Evolutionary conservation across 768 basidiomycete genomes (phyloP).

Genomic region (Macrolepiota fuliginosa): DNA sequence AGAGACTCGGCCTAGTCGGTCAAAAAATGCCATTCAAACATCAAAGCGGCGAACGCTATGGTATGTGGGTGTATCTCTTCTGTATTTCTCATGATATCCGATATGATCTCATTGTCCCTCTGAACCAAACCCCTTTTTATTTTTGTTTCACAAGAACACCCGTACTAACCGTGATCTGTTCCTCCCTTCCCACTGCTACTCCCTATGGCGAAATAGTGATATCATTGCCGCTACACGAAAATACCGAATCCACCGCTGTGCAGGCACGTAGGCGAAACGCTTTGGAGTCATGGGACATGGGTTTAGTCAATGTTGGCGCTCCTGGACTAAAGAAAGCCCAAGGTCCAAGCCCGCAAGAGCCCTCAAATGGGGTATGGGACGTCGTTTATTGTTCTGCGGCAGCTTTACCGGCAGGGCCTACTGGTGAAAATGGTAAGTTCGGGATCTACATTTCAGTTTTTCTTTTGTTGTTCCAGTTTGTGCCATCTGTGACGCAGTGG

Average conservation of each 20-base stretch:
- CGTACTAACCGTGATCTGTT: too few relatives aligned
- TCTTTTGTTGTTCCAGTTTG: neutral
- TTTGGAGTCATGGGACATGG: conserved; percentile 10
- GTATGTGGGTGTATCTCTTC: neutral
- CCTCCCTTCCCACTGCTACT: neutral
- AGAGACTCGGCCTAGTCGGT: conserved; percentile 60
- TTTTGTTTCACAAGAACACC: neutral
- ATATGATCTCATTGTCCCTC: neutral
- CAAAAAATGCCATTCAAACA: conserved; percentile 48
- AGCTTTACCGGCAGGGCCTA: neutral
- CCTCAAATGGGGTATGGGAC: conserved; percentile 12
- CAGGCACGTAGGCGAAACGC: neutral
- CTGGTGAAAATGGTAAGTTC: neutral
- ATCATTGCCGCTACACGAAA: conserved; percentile 4
- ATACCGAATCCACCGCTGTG: neutral
- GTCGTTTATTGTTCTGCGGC: conserved; percentile 16
- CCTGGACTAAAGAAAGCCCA: conserved; percentile 7
- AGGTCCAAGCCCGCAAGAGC: conserved; percentile 3
- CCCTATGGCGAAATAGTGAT: conserved; percentile 1
- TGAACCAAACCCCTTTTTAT: neutral
- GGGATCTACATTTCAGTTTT: neutral
- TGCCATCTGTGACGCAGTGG: neutral
- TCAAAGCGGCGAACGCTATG: conserved; percentile 1
- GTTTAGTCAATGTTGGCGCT: neutral
- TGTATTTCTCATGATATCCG: neutral